Evolutionary conservation across 768 basidiomycete species (phyloP), one percentile per base, ranked within the genome.

Genomic region (Leccinum ochraceum): DNA sequence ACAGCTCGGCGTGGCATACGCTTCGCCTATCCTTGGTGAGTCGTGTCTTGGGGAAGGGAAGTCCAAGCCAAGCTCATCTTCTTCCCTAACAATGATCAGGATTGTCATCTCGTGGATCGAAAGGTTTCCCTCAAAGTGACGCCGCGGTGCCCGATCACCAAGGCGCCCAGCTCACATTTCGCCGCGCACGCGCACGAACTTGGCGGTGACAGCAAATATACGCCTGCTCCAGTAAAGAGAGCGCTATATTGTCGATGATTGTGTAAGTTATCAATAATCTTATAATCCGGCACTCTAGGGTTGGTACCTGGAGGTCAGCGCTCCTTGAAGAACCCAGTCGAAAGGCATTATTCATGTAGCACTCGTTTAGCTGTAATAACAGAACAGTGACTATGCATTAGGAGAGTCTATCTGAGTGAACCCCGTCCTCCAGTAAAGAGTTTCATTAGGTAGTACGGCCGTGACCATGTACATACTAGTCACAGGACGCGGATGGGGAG

Each of bases 351-450:
- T 54, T 49, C 36, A 54, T 34, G 39, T 59, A 56, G 14, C 59
- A 53, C 59, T 65, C 59, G 42, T 64, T 62, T 44, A 59, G 20
- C 42, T 30, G 5, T 36, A 16, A 13, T 59, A 16, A 50, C 11
- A 34, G 26, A 39, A 46, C 22, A 52, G 54, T 36, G n/a, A 52
- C 69, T 53, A 73, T 64, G 36, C 44, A 64, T 67, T 62, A 17
- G 49, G 28, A 11, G 59, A n/a, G 48, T 67, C 65, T 53, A 65
- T 28, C 63, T 65, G 67, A 53, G 54, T 62, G 39, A 76, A 75
- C 44, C 72, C 66, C 30, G 48, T 78, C 78, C n/a, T 79, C 77
- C 42, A 77, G 73, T 50, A 80, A 69, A 24, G 75, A 68, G 52
- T 81, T 78, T 37, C 9, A 30, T 30, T 9, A 30, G 30, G 30